A percentile compares a stretch with the other conserved stretches of the same genome.
Evolutionary conservation across 139 green algal genomes (phyloP).

Genomic region (Chlorella vulgaris): DNA sequence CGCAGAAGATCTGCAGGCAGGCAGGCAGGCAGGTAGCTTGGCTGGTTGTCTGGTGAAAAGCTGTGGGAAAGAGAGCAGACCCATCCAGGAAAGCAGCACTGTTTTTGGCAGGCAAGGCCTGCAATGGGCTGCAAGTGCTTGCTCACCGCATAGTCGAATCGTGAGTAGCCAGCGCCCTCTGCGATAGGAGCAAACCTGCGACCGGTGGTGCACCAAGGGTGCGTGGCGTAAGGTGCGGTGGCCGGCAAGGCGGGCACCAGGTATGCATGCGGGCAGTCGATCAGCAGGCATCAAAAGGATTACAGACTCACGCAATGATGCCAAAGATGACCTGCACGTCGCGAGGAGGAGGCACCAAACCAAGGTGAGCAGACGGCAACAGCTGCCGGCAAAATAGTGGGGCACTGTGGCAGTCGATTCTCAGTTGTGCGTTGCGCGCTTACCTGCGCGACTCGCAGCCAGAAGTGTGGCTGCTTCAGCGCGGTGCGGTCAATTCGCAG

Average conservation of each 20-base stretch:
- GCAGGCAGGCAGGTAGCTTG: too few relatives aligned
- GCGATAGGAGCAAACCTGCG: slow-evolving; percentile 13
- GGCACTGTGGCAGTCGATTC: background rate
- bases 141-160: slow-evolving; percentile 12
- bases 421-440: background rate
- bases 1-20: slow-evolving; percentile 23
- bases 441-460: background rate
- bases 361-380: background rate
- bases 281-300: background rate
- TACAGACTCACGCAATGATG: slow-evolving; percentile 16
- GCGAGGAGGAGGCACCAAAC: background rate
- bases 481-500: background rate
- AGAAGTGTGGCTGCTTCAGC: background rate
- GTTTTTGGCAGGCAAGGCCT: too few relatives aligned
- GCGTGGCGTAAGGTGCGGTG: too few relatives aligned
- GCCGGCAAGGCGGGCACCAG: too few relatives aligned
- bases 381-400: background rate
- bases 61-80: background rate
- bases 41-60: background rate
- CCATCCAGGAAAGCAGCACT: too few relatives aligned
- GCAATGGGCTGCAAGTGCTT: too few relatives aligned
- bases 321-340: slow-evolving; percentile 1
- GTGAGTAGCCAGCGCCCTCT: slow-evolving; percentile 2
- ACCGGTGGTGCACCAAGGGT: too few relatives aligned
- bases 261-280: background rate